Percentiles rank a stretch among this genome's conserved stretches.
Conservation (phyloP, 257 asterid genomes). For the Lycium barbarum region DNA sequence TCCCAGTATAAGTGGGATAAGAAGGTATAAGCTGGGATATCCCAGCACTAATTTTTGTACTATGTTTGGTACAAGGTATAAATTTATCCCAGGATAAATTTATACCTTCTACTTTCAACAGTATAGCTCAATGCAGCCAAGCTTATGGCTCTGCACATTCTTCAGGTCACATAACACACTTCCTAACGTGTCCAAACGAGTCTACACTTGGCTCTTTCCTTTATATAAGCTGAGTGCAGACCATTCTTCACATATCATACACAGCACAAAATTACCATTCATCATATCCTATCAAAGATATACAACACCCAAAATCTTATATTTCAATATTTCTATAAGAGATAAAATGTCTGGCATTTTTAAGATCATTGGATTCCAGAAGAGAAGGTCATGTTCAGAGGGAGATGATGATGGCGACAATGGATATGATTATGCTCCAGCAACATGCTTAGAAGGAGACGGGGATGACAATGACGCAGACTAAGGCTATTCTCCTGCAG, state of each 20-base stretch:
- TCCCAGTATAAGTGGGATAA: no score
- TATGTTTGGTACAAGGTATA: no score
- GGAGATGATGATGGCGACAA: not conserved
- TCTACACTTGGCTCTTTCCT: not conserved
- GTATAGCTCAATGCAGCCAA: not conserved
- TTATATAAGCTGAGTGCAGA: not conserved
- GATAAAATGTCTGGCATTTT: not conserved
- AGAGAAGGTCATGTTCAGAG: not conserved
- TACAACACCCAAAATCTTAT: not conserved
- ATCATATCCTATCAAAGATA: not conserved
- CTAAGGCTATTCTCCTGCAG: conserved; percentile 6
- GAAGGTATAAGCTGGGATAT: no score
- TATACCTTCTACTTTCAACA: no score
- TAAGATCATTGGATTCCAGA: not conserved
- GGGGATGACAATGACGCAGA: not conserved
- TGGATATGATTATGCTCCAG: not conserved
- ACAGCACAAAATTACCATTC: no score
- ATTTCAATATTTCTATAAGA: not conserved
- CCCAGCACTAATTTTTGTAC: no score
- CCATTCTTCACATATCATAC: not conserved
- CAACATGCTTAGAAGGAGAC: not conserved
- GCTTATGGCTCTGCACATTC: not conserved
- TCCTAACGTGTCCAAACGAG: not conserved
- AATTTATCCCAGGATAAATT: no score
- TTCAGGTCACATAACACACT: not conserved